A percentile compares a stretch with the other conserved stretches of the same genome.
phyloP scores from a whole-genome alignment of 2,329 filamentous ascomycete genomes.

The Bipolaris gigantea region DNA sequence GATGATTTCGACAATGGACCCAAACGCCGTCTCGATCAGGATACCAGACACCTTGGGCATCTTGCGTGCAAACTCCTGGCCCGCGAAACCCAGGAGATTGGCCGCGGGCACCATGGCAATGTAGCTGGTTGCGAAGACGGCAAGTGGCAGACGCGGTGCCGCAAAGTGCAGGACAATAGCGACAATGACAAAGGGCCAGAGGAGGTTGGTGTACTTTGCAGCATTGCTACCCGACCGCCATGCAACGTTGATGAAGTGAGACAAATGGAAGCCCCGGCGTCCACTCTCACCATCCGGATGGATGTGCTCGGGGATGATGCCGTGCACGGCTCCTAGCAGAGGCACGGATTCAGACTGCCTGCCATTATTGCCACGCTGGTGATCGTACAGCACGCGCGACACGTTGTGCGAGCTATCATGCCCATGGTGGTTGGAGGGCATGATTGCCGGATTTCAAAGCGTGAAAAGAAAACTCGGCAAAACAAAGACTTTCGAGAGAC shows the following conservation, averaged over 20 bases:
- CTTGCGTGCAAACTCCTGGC: constrained; percentile 72
- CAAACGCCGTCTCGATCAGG: constrained; percentile 62
- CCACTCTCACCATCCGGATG: constrained; percentile 67
- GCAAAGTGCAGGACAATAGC: constrained; percentile 65
- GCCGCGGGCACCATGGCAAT: constrained; percentile 77
- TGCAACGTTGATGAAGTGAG: constrained; percentile 64
- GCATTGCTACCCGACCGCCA: constrained; percentile 65
- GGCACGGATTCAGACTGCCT: constrained; percentile 31
- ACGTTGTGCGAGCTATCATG: constrained; percentile 15
- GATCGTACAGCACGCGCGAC: constrained; percentile 12
- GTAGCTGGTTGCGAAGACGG: constrained; percentile 70
- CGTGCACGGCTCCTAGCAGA: constrained; percentile 24
- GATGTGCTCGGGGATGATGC: constrained; percentile 40
- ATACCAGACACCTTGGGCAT: constrained; percentile 72
- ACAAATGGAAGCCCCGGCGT: constrained; percentile 63
- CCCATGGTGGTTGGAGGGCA: constrained; percentile 11
- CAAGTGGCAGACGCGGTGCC: constrained; percentile 58
- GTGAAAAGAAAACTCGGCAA: background rate
- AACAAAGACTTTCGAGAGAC: too few species aligned
- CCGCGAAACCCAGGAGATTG: constrained; percentile 74
- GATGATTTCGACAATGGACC: constrained; percentile 78
- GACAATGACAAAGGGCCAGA: constrained; percentile 74
- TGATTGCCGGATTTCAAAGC: constrained; percentile 2
- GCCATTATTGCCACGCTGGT: constrained; percentile 18
- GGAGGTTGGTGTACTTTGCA: constrained; percentile 68